phyloP scores from a whole-genome alignment of 805 yeast species.

The Vanderwaltozyma yarrowii region DNA sequence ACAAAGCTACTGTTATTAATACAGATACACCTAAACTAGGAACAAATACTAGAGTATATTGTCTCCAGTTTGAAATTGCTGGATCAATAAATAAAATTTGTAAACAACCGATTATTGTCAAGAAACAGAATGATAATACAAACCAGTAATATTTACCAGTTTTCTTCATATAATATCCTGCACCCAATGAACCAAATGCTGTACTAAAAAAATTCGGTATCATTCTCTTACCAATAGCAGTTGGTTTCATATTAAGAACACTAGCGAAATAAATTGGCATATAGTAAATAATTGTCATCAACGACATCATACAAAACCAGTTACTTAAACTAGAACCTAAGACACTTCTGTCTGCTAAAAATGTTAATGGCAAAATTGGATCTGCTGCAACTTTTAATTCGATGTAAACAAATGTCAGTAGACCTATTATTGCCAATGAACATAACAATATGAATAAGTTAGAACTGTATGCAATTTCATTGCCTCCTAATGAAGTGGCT shows the following conservation, averaged over 20 bases:
- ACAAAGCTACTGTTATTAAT: slow-evolving; percentile 40
- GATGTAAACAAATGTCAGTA: slow-evolving; percentile 34
- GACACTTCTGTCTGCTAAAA: slow-evolving; percentile 48
- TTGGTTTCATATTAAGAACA: slow-evolving; percentile 42
- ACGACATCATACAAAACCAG: slow-evolving; percentile 33
- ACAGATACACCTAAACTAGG: slow-evolving; percentile 50
- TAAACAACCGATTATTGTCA: slow-evolving; percentile 1
- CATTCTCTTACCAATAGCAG: slow-evolving; percentile 48
- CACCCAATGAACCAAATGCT: slow-evolving; percentile 49
- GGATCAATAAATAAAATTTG: slow-evolving; percentile 17
- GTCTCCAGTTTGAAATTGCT: slow-evolving; percentile 31
- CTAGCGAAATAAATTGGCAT: slow-evolving; percentile 53
- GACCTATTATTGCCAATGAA: slow-evolving; percentile 21
- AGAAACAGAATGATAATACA: slow-evolving; percentile 21
- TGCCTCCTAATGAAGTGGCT: slow-evolving; percentile 47
- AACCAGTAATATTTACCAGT: slow-evolving; percentile 52
- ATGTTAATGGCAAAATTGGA: slow-evolving; percentile 53
- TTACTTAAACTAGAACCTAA: slow-evolving; percentile 41
- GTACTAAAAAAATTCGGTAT: slow-evolving; percentile 52
- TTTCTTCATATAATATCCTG: slow-evolving; percentile 53
- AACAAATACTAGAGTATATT: slow-evolving; percentile 35
- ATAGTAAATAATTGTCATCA: slow-evolving; percentile 40
- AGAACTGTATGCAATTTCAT: slow-evolving; percentile 34
- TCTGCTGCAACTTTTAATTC: slow-evolving; percentile 37
- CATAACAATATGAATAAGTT: slow-evolving; percentile 14